Conservation (phyloP, 371 early-diverging fungal species). For the Apophysomyces trapeziformis region DNA sequence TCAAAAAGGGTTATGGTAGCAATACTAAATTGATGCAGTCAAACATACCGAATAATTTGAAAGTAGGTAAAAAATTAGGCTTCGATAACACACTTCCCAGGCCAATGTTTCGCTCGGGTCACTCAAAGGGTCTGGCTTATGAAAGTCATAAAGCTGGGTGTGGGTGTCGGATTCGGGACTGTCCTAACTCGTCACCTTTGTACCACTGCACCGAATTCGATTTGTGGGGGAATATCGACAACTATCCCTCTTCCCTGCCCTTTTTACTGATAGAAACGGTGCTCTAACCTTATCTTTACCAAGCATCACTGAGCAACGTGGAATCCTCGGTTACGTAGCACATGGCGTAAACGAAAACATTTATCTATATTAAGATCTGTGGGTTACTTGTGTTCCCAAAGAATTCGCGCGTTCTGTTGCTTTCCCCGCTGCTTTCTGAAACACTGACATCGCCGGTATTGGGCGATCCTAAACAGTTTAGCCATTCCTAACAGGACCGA, state of each 20-base stretch:
- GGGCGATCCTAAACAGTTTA: no score
- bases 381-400: no score
- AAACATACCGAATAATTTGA: neutral
- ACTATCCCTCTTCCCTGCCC: neutral
- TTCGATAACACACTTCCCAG: neutral
- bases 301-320: no score
- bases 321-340: no score
- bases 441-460: no score
- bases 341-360: no score
- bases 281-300: no score
- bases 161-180: neutral
- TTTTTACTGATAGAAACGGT: no score
- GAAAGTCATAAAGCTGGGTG: neutral
- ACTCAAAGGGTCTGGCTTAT: neutral
- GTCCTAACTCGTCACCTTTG: neutral
- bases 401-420: no score
- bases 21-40: neutral
- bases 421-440: no score
- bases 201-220: neutral
- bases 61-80: neutral
- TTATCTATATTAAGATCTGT: no score
- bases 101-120: constrained; percentile 4
- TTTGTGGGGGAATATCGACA: neutral
- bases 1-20: neutral
- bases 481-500: no score